Percentiles rank a stretch among this genome's conserved stretches.
Conservation (phyloP, 352 stramenopile genomes). For the Pythium vanterpoolii region DNA sequence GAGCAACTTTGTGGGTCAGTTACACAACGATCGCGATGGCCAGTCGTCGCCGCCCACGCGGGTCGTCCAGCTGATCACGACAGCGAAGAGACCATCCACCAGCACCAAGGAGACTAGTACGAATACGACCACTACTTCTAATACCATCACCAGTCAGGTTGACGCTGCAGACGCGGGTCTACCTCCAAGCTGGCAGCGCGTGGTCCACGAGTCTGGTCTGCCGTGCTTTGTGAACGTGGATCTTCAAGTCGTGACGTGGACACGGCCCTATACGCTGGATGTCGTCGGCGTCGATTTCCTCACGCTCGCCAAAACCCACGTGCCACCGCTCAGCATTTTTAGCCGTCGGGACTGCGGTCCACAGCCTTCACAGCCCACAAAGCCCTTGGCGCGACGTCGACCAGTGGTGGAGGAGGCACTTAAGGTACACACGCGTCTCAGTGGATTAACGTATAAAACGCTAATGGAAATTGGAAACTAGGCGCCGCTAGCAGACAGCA, state of each 20-base stretch:
- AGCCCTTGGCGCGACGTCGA: background rate
- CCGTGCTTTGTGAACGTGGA: slow-evolving; percentile 64
- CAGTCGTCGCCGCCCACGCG: no score
- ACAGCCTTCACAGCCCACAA: background rate
- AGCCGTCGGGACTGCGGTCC: slow-evolving; percentile 1
- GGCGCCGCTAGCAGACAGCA: background rate
- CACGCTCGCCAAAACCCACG: slow-evolving; percentile 46
- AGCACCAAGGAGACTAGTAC: background rate
- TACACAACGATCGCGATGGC: no score
- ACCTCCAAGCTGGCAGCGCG: slow-evolving; percentile 56
- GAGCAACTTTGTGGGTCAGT: no score
- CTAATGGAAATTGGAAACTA: background rate
- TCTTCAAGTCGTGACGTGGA: slow-evolving; percentile 63
- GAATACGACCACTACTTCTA: background rate
- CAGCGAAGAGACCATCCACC: background rate
- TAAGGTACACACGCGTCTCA: background rate
- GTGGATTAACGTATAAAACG: no score
- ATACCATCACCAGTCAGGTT: background rate
- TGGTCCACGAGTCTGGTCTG: slow-evolving; percentile 64
- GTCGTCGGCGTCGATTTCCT: slow-evolving; percentile 36
- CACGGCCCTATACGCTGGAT: slow-evolving; percentile 58
- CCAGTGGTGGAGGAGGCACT: background rate
- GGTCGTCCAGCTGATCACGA: slow-evolving; percentile 16
- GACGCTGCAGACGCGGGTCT: slow-evolving; percentile 29
- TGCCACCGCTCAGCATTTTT: slow-evolving; percentile 70